Evolutionary conservation across 1,284 basidiomycete genomes (phyloP).

Genomic region (Ceratobasidium theobromae): DNA sequence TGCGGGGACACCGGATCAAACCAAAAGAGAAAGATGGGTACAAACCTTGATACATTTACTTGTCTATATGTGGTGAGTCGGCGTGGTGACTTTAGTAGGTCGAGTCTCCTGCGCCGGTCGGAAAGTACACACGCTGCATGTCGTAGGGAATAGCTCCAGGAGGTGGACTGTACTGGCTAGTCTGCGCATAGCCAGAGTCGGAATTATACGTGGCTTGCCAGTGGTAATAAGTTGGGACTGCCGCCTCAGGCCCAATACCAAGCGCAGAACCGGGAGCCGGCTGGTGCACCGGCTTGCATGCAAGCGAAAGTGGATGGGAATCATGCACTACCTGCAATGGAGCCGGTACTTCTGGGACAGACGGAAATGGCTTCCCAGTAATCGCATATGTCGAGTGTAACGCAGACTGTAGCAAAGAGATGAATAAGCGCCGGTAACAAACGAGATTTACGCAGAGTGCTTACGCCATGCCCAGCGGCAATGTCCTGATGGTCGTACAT

Average conservation of each 20-base stretch:
- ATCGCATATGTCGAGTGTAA: constrained; percentile 32
- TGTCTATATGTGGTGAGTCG: too few relatives aligned
- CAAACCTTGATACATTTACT: too few relatives aligned
- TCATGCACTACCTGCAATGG: background rate
- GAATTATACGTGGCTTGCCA: background rate
- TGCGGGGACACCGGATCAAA: too few relatives aligned
- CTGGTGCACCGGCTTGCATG: background rate
- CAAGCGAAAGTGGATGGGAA: background rate
- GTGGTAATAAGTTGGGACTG: background rate
- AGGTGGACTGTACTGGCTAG: background rate
- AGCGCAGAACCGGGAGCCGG: background rate
- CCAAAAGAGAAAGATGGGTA: too few relatives aligned
- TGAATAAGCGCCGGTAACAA: background rate
- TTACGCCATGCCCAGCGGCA: background rate
- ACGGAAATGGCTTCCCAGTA: background rate
- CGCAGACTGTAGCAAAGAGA: background rate
- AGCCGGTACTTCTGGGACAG: constrained; percentile 1
- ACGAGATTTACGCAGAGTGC: background rate
- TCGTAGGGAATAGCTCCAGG: background rate
- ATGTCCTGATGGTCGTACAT: constrained; percentile 3
- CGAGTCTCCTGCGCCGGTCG: background rate
- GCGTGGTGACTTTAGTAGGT: background rate
- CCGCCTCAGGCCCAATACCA: background rate
- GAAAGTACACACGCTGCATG: background rate
- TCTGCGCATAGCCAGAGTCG: background rate